Evolutionary conservation across 2,329 filamentous ascomycete genomes (phyloP).

Genomic region (Sodiomyces alkalinus): DNA sequence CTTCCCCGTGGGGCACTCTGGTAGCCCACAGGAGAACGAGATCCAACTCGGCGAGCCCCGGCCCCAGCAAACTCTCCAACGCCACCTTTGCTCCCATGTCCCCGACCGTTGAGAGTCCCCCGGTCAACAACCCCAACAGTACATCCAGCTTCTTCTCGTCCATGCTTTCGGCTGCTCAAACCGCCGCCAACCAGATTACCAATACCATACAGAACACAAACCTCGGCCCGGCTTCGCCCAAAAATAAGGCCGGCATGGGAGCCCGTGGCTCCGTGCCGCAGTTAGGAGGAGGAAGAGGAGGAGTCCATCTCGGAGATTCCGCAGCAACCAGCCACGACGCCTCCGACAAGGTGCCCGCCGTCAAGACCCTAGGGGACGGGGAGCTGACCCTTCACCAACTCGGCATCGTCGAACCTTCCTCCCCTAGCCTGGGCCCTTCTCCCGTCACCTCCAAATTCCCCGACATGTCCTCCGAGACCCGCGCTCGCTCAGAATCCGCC

Average conservation of each 20-base stretch:
- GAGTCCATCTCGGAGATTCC: too few relatives aligned
- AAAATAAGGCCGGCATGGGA: slow-evolving; percentile 18
- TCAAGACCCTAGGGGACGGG: slow-evolving; percentile 79
- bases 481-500: slow-evolving; percentile 42
- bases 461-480: slow-evolving; percentile 26
- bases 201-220: slow-evolving; percentile 57
- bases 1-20: slow-evolving; percentile 51
- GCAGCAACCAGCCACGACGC: slow-evolving; percentile 12
- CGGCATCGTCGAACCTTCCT: slow-evolving; percentile 57
- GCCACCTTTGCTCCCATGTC: slow-evolving; percentile 58
- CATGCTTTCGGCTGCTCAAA: slow-evolving; percentile 85
- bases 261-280: slow-evolving; percentile 17
- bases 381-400: slow-evolving; percentile 82
- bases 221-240: slow-evolving; percentile 26
- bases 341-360: slow-evolving; percentile 51
- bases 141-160: slow-evolving; percentile 79
- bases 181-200: slow-evolving; percentile 63
- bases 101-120: slow-evolving; percentile 56
- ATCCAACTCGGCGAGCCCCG: slow-evolving; percentile 38
- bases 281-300: too few relatives aligned
- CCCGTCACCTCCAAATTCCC: slow-evolving; percentile 40
- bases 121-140: slow-evolving; percentile 20
- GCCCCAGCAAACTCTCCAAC: slow-evolving; percentile 78
- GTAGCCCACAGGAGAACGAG: slow-evolving; percentile 47
- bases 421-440: slow-evolving; percentile 35